These are phyloP conservation scores for Apiospora koreana DNA, from an alignment of 2,329 filamentous ascomycete species.

Conservation along the genomic window DNA sequence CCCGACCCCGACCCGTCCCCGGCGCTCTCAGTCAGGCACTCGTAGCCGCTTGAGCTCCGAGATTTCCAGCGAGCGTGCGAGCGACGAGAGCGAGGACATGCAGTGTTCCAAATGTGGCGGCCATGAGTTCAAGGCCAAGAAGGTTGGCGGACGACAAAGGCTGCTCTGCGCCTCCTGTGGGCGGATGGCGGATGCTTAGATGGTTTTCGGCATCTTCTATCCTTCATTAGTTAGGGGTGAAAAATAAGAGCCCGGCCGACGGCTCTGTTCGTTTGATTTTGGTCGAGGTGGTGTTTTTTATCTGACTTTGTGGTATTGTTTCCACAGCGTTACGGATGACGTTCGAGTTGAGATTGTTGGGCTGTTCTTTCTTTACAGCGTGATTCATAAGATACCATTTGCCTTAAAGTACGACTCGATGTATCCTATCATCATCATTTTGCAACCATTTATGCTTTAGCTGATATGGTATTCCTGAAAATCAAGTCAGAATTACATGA, in stretches of 20 bases:
- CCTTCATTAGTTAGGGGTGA: neutral
- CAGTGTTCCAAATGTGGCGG: constrained; percentile 61
- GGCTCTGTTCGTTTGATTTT: neutral
- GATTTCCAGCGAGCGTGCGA: constrained; percentile 38
- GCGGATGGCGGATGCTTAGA: constrained; percentile 31
- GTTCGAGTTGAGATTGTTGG: neutral
- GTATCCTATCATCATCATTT: neutral
- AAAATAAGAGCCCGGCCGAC: neutral
- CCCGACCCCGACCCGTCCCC: neutral
- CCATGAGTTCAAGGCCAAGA: constrained; percentile 63
- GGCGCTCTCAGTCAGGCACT: constrained; percentile 13
- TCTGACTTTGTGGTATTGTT: neutral
- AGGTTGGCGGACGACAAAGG: constrained; percentile 52
- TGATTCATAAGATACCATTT: constrained; percentile 7
- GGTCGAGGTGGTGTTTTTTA: neutral
- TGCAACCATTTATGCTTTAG: too few relatives aligned
- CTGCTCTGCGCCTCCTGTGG: constrained; percentile 64
- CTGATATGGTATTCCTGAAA: neutral
- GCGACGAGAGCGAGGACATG: constrained; percentile 49
- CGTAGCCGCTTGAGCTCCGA: neutral
- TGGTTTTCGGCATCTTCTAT: neutral
- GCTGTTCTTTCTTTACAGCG: neutral
- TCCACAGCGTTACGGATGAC: neutral
- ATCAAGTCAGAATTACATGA: neutral
- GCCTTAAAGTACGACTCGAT: neutral